These are phyloP conservation scores for Petunia hybrid DNA, from an alignment of 305 asterid genomes.

Conservation along the genomic window DNA sequence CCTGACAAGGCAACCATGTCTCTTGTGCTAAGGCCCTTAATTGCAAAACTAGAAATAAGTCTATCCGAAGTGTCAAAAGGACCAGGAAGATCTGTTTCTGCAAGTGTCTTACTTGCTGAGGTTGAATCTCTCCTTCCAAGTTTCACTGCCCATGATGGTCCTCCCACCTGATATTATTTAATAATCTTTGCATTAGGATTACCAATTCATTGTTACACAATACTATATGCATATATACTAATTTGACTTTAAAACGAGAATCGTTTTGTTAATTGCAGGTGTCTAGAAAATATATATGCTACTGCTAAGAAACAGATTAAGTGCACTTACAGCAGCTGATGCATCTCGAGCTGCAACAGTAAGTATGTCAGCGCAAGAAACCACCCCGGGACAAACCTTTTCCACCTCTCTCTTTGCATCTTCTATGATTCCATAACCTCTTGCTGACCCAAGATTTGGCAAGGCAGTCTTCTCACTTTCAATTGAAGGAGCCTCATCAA, in stretches of 20 bases:
- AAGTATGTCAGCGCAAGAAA: conserved; percentile 59
- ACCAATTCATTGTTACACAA: neutral
- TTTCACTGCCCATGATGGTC: conserved; percentile 52
- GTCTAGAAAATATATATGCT: neutral
- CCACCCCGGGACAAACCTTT: conserved; percentile 47
- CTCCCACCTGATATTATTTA: conserved; percentile 41
- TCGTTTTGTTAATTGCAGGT: neutral
- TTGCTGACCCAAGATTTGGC: conserved; percentile 36
- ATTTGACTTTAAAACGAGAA: neutral
- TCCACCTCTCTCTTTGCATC: conserved; percentile 55
- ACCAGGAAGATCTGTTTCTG: conserved; percentile 40
- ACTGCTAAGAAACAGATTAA: neutral
- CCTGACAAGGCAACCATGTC: conserved; percentile 47
- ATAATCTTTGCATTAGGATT: neutral
- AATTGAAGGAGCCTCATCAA: conserved; percentile 36
- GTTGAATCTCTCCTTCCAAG: conserved; percentile 47
- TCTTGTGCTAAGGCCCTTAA: conserved; percentile 36
- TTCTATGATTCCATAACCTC: conserved; percentile 49
- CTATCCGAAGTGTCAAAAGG: conserved; percentile 20
- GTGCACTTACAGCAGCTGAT: conserved; percentile 45
- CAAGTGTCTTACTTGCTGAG: conserved; percentile 37
- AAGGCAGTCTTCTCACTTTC: conserved; percentile 36
- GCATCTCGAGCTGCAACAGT: conserved; percentile 41
- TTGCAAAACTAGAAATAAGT: conserved; percentile 27
- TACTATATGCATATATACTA: neutral